Percentiles rank a stretch among this genome's conserved stretches.
phyloP scores from a whole-genome alignment of 1,284 basidiomycete species.

The Pseudozyma sp. region DNA sequence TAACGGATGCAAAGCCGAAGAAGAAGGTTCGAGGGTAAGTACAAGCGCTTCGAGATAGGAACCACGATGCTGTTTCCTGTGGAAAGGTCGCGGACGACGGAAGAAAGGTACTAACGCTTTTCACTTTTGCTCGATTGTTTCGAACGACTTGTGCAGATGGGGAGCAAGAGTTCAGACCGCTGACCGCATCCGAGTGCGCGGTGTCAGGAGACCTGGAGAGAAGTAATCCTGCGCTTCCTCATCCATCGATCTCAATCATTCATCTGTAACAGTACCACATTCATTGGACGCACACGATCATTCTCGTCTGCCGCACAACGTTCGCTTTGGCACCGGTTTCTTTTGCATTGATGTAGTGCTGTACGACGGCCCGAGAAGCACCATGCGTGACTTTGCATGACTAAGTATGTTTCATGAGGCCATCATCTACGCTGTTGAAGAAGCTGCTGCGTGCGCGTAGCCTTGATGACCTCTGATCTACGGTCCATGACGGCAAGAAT shows the following conservation, averaged over 20 bases:
- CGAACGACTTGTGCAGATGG: constrained; percentile 56
- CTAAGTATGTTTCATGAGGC: too few species aligned
- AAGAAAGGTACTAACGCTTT: too few species aligned
- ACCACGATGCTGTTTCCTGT: too few species aligned
- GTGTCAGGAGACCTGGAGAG: constrained; percentile 60
- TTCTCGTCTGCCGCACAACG: neutral
- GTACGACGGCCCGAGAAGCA: too few species aligned
- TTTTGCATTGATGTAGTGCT: neutral
- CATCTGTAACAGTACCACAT: constrained; percentile 26
- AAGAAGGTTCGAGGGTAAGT: constrained; percentile 76
- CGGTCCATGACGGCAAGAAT: constrained; percentile 71
- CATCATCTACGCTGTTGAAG: constrained; percentile 15
- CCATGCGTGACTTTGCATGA: too few species aligned
- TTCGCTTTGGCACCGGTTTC: too few species aligned
- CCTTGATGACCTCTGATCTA: constrained; percentile 41
- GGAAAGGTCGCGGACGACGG: too few species aligned
- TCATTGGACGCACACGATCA: constrained; percentile 1
- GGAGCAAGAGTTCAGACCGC: constrained; percentile 77
- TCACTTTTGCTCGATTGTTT: too few species aligned
- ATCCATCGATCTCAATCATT: neutral
- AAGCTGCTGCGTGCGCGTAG: constrained; percentile 32
- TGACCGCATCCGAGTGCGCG: constrained; percentile 71
- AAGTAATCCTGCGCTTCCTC: too few species aligned
- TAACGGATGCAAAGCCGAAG: constrained; percentile 76
- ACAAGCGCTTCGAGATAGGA: too few species aligned